Percentiles rank a stretch among this genome's conserved stretches.
Conservation (phyloP, 2,329 filamentous ascomycete species). For the Colletotrichum sp. region DNA sequence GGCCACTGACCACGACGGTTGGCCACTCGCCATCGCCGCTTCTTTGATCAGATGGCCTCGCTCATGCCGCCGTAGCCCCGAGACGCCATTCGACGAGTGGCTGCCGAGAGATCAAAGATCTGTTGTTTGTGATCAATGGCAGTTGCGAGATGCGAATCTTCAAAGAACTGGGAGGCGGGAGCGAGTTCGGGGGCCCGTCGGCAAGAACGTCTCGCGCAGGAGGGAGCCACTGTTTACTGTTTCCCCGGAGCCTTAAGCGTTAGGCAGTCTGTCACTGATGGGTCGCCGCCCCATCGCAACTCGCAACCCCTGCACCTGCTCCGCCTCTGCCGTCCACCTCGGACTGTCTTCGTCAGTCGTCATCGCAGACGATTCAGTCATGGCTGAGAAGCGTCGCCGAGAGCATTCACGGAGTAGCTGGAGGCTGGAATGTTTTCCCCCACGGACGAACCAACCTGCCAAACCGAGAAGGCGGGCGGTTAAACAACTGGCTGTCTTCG, state of each 20-base stretch:
- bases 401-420: not conserved
- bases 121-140: not conserved
- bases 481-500: not conserved
- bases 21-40: slow-evolving; percentile 15
- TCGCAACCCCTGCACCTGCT: not conserved
- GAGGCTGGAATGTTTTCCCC: not conserved
- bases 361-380: slow-evolving; percentile 7
- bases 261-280: slow-evolving; percentile 6
- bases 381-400: slow-evolving; percentile 10
- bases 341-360: slow-evolving; percentile 1
- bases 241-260: not conserved
- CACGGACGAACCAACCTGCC: not conserved
- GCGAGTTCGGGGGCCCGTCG: not conserved
- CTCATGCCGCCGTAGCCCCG: slow-evolving; percentile 3
- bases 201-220: not conserved
- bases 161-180: not conserved
- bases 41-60: slow-evolving; percentile 22
- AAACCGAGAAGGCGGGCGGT: not conserved
- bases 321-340: not conserved
- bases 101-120: not conserved
- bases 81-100: not conserved
- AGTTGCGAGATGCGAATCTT: not conserved
- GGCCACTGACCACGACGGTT: not conserved
- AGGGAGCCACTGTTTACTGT: not conserved
- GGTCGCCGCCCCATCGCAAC: not conserved